Conservation (phyloP, 495 filamentous ascomycete genomes). For the Lineolata rhizophorae region DNA sequence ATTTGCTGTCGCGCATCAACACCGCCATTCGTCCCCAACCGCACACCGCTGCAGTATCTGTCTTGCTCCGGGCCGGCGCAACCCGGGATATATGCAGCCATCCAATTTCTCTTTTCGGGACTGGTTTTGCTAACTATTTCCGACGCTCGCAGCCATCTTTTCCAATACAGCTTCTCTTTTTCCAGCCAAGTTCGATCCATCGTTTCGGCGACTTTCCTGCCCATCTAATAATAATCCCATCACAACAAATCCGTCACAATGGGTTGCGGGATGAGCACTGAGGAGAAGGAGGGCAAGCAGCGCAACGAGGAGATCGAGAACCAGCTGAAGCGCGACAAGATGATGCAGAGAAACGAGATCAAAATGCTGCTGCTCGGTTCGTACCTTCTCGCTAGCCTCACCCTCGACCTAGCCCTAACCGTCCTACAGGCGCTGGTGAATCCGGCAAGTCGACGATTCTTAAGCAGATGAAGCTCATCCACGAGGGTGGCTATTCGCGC, state of each 20-base stretch:
- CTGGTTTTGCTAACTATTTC: no score
- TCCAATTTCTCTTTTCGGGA: no score
- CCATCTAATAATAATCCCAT: no score
- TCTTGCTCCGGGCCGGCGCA: no score
- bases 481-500: constrained; percentile 77
- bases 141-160: no score
- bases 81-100: no score
- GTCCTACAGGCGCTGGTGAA: constrained; percentile 68
- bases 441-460: constrained; percentile 95
- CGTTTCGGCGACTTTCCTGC: no score
- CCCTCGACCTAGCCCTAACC: constrained; percentile 5
- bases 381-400: constrained; percentile 1
- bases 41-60: no score
- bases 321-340: constrained; percentile 21
- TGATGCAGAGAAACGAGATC: constrained; percentile 22
- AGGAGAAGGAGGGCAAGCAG: constrained; percentile 99
- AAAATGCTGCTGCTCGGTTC: constrained; percentile 24
- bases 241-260: constrained; percentile 40
- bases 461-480: constrained; percentile 98
- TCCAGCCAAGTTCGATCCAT: no score
- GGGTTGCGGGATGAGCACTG: constrained; percentile 99
- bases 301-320: constrained; percentile 24
- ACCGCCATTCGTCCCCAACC: no score
- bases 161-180: no score
- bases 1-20: no score